phyloP scores from a whole-genome alignment of 345 rosid species.

The Populus euphratica region DNA sequence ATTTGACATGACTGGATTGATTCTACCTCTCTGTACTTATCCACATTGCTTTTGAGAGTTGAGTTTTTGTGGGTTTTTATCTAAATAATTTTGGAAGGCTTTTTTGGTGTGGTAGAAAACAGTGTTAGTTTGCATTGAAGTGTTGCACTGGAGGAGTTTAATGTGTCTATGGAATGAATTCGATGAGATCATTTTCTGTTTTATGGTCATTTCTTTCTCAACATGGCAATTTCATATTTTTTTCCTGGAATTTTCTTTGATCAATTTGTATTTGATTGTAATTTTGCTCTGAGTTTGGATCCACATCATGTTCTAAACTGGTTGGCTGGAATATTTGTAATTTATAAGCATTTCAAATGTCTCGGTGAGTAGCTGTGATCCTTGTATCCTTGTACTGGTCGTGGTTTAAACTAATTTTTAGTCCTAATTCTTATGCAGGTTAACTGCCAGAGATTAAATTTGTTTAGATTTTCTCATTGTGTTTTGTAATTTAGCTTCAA shows the following conservation, averaged over 20 bases:
- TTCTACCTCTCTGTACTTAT: not conserved
- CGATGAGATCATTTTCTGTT: not conserved
- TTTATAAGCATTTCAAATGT: not conserved
- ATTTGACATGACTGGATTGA: not conserved
- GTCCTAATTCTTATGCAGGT: constrained; percentile 17
- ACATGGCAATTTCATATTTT: not conserved
- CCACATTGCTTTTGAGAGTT: not conserved
- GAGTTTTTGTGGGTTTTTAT: not conserved
- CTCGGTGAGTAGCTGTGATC: not conserved
- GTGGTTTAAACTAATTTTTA: not conserved
- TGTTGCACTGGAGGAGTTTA: constrained; percentile 1
- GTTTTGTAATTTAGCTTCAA: not conserved
- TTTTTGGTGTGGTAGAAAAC: not conserved
- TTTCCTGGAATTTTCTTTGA: not conserved
- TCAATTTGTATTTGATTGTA: not conserved
- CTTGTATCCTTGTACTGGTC: not conserved
- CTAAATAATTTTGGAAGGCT: not conserved
- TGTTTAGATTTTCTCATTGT: constrained; percentile 7
- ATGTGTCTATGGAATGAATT: not conserved
- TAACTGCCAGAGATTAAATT: not conserved
- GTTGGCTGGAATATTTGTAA: not conserved
- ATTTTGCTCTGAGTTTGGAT: not conserved
- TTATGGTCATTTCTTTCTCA: not conserved
- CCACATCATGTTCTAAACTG: not conserved
- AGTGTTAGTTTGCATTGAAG: not conserved